Base-by-base conservation (phyloP, 257 asterid species). In the Solanum clarkiae region DNA sequence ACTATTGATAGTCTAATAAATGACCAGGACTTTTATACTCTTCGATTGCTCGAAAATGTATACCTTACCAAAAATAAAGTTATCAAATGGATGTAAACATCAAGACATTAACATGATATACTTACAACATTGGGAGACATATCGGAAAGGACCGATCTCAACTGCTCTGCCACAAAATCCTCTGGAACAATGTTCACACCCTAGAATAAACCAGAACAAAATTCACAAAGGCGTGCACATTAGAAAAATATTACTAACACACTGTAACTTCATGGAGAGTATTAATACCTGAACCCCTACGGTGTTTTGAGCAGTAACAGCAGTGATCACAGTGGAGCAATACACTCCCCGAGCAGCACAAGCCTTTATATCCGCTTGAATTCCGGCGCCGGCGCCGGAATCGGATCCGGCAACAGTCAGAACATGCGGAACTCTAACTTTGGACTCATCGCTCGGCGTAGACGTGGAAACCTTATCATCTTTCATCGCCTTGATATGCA, bases 91-190 rank as follows among this genome's bases (percentile, higher is more conserved):
- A 47, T 47, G 81, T 24, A 2, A 22, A 47, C 81, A 47, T 75
- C 10, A 15, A 47, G n/a, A 22, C 81, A 77, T 53, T 51, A 77
- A 24, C 63, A 77, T 60, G 51, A 82, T 84, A 68, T 72, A 88
- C 98, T 94, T 85, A 96, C 99, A 82, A 96, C 98, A 89, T 96
- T 94, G 71, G 98, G 98, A 56, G n/a, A 90, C 99, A 96, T 94
- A 90, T 94, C 98, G 14, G 94, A 93, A 13, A 96, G 92, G 84
- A 94, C 95, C 0, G 98, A 96, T 80, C 85, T 91, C 94, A 96
- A 87, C 87, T 96, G 99, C 87, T 93, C 91, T n/a, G 90, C 85
- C 45, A 96, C 94, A 56, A 94, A 88, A 71, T 93, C 97, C 87
- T 91, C 97, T 4, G 90, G 85, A 55, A 93, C 90, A 84, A 87